phyloP scores from a whole-genome alignment of 1,284 basidiomycete genomes.

The Boletus mariae region DNA sequence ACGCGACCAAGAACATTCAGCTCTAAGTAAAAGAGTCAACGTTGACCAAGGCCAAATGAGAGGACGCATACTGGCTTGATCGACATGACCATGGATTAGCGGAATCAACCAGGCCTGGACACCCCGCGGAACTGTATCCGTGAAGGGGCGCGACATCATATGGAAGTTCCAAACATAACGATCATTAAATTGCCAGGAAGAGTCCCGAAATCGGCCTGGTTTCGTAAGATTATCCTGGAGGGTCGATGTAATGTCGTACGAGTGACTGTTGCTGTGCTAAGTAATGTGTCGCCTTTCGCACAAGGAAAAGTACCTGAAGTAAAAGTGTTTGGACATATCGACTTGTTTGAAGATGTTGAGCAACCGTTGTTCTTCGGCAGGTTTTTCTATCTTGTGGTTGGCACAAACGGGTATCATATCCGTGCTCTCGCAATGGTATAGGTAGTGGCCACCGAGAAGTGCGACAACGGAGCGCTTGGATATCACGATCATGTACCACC shows the following conservation, averaged over 20 bases:
- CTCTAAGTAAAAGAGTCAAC: constrained; percentile 50
- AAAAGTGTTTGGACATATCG: constrained; percentile 98
- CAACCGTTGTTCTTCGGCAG: constrained; percentile 79
- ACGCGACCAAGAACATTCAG: constrained; percentile 88
- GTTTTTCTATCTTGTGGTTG: constrained; percentile 77
- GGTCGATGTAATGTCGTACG: constrained; percentile 95
- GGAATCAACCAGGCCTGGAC: constrained; percentile 81
- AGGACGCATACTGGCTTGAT: constrained; percentile 85
- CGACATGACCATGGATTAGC: constrained; percentile 93
- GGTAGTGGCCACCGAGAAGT: constrained; percentile 92
- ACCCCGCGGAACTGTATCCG: constrained; percentile 24
- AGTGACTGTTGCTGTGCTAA: constrained; percentile 59
- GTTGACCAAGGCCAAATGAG: neutral
- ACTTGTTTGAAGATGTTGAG: constrained; percentile 96
- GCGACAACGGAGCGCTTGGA: constrained; percentile 91
- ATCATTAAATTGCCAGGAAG: constrained; percentile 73
- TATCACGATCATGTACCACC: constrained; percentile 91
- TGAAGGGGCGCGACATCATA: constrained; percentile 73
- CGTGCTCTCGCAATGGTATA: constrained; percentile 95
- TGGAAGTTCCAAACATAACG: constrained; percentile 97
- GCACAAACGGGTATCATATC: constrained; percentile 75
- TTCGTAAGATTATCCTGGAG: constrained; percentile 91
- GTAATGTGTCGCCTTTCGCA: neutral
- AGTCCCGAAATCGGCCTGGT: constrained; percentile 39
- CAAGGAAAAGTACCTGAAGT: constrained; percentile 74